Percentiles rank a stretch among this genome's conserved stretches.
These are phyloP conservation scores for Aspergillus fructus DNA, from an alignment of 2,329 filamentous ascomycete species.

Conservation along the genomic window DNA sequence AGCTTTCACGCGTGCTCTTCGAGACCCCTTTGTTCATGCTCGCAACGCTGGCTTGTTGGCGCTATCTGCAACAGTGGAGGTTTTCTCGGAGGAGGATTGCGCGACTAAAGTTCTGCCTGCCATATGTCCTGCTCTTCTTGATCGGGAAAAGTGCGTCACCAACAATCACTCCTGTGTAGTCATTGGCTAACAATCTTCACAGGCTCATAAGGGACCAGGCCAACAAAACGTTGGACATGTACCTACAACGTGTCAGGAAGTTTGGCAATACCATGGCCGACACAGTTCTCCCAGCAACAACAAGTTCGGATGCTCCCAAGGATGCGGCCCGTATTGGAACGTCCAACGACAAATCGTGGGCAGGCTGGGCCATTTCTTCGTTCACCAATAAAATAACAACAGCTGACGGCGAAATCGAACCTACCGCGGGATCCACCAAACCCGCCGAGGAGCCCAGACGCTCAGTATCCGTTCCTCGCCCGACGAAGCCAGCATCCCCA, in stretches of 20 bases:
- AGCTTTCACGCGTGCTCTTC: conserved; percentile 82
- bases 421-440: conserved; percentile 50
- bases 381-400: conserved; percentile 92
- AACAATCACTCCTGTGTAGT: background rate
- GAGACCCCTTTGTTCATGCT: conserved; percentile 93
- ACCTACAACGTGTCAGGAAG: conserved; percentile 79
- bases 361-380: conserved; percentile 96
- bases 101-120: conserved; percentile 79
- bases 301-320: conserved; percentile 46
- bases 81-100: conserved; percentile 87
- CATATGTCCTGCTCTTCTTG: conserved; percentile 79
- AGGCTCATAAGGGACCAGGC: conserved; percentile 83
- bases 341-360: conserved; percentile 72
- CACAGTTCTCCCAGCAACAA: conserved; percentile 68
- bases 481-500: conserved; percentile 32
- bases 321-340: conserved; percentile 74
- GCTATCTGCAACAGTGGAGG: conserved; percentile 77
- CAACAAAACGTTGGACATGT: conserved; percentile 82
- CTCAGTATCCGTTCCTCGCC: conserved; percentile 51
- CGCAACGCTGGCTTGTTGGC: conserved; percentile 87
- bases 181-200: conserved; percentile 2
- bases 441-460: conserved; percentile 44
- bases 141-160: conserved; percentile 75
- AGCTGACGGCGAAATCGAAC: conserved; percentile 82
- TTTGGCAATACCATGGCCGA: conserved; percentile 77